These are phyloP conservation scores for Oryza punctata DNA, from an alignment of 176 grass and related monocot species.

Conservation along the genomic window DNA sequence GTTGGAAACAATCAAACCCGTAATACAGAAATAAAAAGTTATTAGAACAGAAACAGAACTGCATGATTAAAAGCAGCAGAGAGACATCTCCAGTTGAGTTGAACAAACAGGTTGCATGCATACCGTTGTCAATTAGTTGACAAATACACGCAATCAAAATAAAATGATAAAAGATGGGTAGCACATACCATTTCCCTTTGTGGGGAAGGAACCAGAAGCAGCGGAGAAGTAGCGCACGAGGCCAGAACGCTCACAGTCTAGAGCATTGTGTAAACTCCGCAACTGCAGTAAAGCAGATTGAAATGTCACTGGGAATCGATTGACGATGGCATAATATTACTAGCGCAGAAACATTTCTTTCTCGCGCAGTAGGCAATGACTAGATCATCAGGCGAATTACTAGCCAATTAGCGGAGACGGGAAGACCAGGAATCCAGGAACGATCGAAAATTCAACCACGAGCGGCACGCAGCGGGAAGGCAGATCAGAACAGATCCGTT, in stretches of 20 bases:
- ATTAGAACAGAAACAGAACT: too few species aligned
- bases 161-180: not conserved
- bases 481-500: not conserved
- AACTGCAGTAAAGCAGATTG: slow-evolving; percentile 57
- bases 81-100: not conserved
- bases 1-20: too few species aligned
- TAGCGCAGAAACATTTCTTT: too few species aligned
- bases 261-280: slow-evolving; percentile 61
- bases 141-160: not conserved
- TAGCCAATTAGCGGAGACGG: not conserved
- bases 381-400: not conserved
- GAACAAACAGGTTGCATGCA: not conserved
- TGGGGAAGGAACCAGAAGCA: slow-evolving; percentile 33
- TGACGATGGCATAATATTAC: too few species aligned
- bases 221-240: slow-evolving; percentile 62
- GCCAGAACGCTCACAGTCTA: slow-evolving; percentile 46
- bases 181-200: slow-evolving; percentile 51
- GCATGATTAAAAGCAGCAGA: not conserved
- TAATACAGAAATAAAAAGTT: too few species aligned
- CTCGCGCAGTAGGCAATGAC: too few species aligned
- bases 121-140: not conserved
- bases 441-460: not conserved
- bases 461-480: not conserved
- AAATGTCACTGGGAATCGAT: not conserved
- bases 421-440: too few species aligned